Evolutionary conservation across 176 grass and related monocot genomes (phyloP).

Genomic region (Cymbopogon citratus): DNA sequence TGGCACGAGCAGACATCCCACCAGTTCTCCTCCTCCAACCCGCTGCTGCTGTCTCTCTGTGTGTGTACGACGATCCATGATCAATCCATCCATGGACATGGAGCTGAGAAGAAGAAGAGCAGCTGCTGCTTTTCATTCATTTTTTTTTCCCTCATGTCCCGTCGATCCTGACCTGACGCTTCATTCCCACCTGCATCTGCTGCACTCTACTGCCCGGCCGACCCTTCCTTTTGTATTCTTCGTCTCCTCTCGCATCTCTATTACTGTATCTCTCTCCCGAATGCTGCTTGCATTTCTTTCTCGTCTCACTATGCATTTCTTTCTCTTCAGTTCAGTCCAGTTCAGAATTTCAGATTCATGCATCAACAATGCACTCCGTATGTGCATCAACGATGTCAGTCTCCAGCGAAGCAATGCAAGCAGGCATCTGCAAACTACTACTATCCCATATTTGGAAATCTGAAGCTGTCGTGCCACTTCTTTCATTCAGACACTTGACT

Average conservation of each 20-base stretch:
- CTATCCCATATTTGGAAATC: not conserved
- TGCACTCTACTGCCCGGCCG: not conserved
- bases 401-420: not conserved
- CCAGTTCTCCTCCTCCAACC: no score
- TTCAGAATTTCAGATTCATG: not conserved
- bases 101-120: no score
- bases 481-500: not conserved
- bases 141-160: not conserved
- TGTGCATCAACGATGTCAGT: not conserved
- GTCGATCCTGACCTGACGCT: slow-evolving; percentile 1
- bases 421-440: not conserved
- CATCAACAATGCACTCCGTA: not conserved
- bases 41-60: not conserved
- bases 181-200: slow-evolving; percentile 3
- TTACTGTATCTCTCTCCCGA: no score
- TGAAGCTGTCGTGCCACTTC: not conserved
- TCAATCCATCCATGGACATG: not conserved
- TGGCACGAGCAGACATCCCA: no score
- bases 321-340: no score
- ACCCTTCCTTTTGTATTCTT: not conserved
- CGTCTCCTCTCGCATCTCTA: not conserved
- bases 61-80: not conserved
- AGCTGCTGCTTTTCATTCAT: not conserved
- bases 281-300: not conserved
- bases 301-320: no score